phyloP scores from a whole-genome alignment of 2,329 filamentous ascomycete genomes.

The Davidsoniella eucalypti region DNA sequence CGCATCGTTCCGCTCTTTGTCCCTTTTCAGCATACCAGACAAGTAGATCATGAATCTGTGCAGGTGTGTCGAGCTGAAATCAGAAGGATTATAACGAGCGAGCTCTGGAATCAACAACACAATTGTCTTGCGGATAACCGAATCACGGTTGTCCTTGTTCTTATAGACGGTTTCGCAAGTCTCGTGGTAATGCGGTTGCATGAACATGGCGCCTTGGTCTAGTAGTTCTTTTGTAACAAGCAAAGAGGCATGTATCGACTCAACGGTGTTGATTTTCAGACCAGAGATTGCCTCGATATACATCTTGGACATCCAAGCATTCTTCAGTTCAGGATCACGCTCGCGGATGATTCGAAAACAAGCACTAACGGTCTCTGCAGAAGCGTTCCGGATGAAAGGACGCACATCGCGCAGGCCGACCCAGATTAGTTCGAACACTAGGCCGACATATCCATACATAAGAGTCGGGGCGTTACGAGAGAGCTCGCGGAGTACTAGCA shows the following conservation, averaged over 20 bases:
- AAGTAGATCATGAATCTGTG: slow-evolving; percentile 97
- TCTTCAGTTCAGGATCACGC: slow-evolving; percentile 74
- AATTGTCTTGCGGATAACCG: slow-evolving; percentile 74
- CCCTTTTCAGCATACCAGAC: slow-evolving; percentile 82
- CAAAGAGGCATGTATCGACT: slow-evolving; percentile 85
- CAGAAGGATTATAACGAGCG: slow-evolving; percentile 77
- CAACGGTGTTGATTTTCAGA: slow-evolving; percentile 63
- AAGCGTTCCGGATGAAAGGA: slow-evolving; percentile 79
- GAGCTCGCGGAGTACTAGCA: slow-evolving; percentile 77
- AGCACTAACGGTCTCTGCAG: slow-evolving; percentile 81
- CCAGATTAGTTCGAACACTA: slow-evolving; percentile 94
- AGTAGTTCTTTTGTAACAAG: slow-evolving; percentile 85
- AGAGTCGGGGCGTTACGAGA: slow-evolving; percentile 86
- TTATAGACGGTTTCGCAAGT: slow-evolving; percentile 84
- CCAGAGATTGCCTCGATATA: slow-evolving; percentile 72
- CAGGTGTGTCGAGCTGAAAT: slow-evolving; percentile 75
- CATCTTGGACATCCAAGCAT: slow-evolving; percentile 78
- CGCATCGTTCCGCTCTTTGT: slow-evolving; percentile 84
- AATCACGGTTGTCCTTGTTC: slow-evolving; percentile 83
- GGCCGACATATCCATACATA: slow-evolving; percentile 88
- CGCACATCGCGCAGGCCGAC: slow-evolving; percentile 79
- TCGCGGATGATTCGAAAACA: slow-evolving; percentile 94
- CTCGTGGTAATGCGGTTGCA: slow-evolving; percentile 87
- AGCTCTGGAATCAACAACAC: slow-evolving; percentile 83
- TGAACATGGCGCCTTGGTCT: slow-evolving; percentile 94